phyloP scores from a whole-genome alignment of 108 stramenopile species.

The Pseudonitzschia multistriata region DNA sequence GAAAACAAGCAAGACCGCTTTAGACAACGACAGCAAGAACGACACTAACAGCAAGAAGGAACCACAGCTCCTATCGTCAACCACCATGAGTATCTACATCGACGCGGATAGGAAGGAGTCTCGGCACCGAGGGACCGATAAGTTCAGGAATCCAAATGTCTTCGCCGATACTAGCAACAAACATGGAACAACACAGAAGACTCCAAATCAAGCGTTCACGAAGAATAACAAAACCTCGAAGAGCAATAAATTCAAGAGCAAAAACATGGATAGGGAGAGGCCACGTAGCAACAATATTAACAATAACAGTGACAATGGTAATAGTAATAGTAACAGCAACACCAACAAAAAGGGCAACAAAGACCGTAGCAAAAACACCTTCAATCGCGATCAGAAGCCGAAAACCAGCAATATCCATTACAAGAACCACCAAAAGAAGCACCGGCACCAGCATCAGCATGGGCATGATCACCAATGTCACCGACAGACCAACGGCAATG shows the following conservation, averaged over 20 bases:
- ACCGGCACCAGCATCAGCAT: not conserved
- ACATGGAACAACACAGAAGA: not conserved
- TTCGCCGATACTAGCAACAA: constrained; percentile 13
- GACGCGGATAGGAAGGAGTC: not conserved
- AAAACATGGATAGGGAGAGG: not conserved
- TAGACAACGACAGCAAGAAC: no score
- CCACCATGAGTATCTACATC: not conserved
- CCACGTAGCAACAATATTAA: not conserved
- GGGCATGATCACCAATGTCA: not conserved
- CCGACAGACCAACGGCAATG: not conserved
- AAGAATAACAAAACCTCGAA: not conserved
- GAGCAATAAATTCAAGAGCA: not conserved
- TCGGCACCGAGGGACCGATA: no score
- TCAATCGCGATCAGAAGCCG: not conserved
- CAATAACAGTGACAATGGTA: not conserved
- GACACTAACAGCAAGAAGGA: not conserved
- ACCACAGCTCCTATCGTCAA: not conserved
- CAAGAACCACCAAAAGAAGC: not conserved
- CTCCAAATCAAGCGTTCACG: not conserved
- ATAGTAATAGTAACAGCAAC: not conserved
- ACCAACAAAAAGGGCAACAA: not conserved
- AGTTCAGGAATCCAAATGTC: not conserved
- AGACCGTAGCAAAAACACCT: no score
- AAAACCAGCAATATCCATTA: not conserved
- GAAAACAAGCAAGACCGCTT: not conserved